Base-by-base conservation (phyloP, 2,329 filamentous ascomycete species). In the Ophiocordyceps robertsii region DNA sequence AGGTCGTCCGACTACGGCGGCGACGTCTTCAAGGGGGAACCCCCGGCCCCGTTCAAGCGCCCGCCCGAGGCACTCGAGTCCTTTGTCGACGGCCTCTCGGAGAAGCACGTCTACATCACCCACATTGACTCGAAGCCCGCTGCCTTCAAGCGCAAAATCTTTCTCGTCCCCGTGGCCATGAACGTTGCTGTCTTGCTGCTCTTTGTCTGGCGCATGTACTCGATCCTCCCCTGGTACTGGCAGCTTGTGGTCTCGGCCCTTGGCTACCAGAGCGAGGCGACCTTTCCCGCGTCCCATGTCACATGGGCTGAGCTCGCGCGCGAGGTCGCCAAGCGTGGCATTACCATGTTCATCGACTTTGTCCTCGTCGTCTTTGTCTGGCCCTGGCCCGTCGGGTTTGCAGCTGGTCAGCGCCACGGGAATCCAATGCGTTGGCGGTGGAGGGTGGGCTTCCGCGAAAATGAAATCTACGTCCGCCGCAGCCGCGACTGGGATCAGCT, bases 391-490 rank as follows among this genome's bases (percentile, higher is more conserved):
- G 62, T 77, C 41, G 77, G 82, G 50, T 88, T 93, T 60, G 73
- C 82, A 53, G 59, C 79, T 13, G 82, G 80, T 44, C 62, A 60
- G 45, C 62, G 58, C 10, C 63, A 73, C 50, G 72, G 67, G 54
- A 84, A 65, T 49, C 87, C 88, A 1, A 66, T 80, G 32, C 59
- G 64, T 33, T 95, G 89, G 87, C 77, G 89, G 39, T 76, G 75
- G 62, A 69, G 60, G 29, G 64, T 89, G 31, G 86, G 89, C 7
- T 95, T 95, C 60, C 71, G 75, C n/a, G 70, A 80, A 38, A 70
- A 77, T 49, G 90, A 95, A 67, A 72, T 95, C 39, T 81, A 93
- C 47, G 82, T 95, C 30, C 75, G 89, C 24, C 75, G 82, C 44
- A 89, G 83, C 57, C 72, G 82, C 45, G 72, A 72, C 43, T 93